Evolutionary conservation across 2,329 filamentous ascomycete genomes (phyloP), one percentile per base, ranked within the genome.

Genomic region (Sporothrix brasiliensis): DNA sequence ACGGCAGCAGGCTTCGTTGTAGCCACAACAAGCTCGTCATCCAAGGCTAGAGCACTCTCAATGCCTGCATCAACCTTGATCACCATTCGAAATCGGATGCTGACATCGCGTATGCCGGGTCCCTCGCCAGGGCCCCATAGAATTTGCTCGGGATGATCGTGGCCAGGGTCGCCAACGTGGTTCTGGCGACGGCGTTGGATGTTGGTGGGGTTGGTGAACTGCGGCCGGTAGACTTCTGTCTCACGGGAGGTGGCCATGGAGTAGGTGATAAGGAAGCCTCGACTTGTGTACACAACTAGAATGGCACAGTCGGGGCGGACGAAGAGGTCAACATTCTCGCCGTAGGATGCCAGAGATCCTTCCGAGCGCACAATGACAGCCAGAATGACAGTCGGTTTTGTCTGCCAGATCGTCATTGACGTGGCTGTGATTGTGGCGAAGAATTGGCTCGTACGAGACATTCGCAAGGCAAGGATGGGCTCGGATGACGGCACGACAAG

Each of bases 31-130:
- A 99, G 83, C 79, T 98, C 95, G 70, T 97, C 92, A 74, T 98
- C 95, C 27, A 98, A 85, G 2, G 95, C 94, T 69, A 98, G 82
- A 13, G 92, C 93, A 76, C 90, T 92, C 75, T 90, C 89, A 75
- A 99, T 97, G 2, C 95, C 95, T 2, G 95, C 95, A 80, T 99
- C 95, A 21, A 99, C 93, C 78, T 97, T 96, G 77, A 99, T 98
- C 16, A 97, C 94, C 92, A 97, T 97, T 70, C 94, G 88, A 80
- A 99, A 99, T 13, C 93, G 91, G 65, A 99, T 86, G 76, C 91
- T 97, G 70, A 97, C 88, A 80, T 99, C 95, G 68, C 89, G 88
- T 67, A 97, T 89, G 3, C 92, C 92, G 65, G 86, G 86, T 11
- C 92, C 92, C 79, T 97, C 95, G 47, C 94, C 94, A 1, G 91